These are phyloP conservation scores for Trichoderma guizhouense DNA, from an alignment of 2,329 filamentous ascomycete genomes.

Conservation along the genomic window DNA sequence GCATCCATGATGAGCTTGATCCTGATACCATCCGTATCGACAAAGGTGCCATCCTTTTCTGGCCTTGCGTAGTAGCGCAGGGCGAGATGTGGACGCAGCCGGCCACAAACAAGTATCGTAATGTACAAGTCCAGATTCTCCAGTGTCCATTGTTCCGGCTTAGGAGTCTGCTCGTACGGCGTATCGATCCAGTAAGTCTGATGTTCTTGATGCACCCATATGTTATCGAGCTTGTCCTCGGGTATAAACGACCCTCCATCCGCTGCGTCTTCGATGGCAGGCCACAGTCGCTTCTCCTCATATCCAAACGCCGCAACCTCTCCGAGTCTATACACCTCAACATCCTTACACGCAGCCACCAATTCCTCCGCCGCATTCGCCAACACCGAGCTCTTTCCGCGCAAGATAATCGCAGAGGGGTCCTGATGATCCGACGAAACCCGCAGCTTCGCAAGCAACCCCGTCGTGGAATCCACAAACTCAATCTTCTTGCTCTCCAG, in stretches of 20 bases:
- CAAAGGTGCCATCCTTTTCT: slow-evolving; percentile 26
- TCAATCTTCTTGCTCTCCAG: slow-evolving; percentile 33
- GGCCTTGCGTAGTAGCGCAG: slow-evolving; percentile 35
- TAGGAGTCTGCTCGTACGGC: slow-evolving; percentile 39
- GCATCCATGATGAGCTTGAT: slow-evolving; percentile 37
- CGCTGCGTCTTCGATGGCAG: slow-evolving; percentile 29
- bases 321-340: slow-evolving; percentile 37
- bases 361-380: slow-evolving; percentile 36
- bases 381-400: slow-evolving; percentile 31
- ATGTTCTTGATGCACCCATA: slow-evolving; percentile 37
- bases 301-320: slow-evolving; percentile 35
- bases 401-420: slow-evolving; percentile 33
- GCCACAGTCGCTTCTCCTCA: slow-evolving; percentile 36
- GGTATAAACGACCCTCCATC: slow-evolving; percentile 27
- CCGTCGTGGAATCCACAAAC: slow-evolving; percentile 35
- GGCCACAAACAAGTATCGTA: slow-evolving; percentile 38
- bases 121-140: slow-evolving; percentile 43
- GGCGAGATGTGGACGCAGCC: slow-evolving; percentile 33
- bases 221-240: slow-evolving; percentile 24
- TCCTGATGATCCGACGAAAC: slow-evolving; percentile 32
- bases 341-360: slow-evolving; percentile 29
- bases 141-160: slow-evolving; percentile 41
- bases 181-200: slow-evolving; percentile 30
- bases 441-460: slow-evolving; percentile 32
- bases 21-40: slow-evolving; percentile 39